Evolutionary conservation across 2,329 filamentous ascomycete genomes (phyloP).

Genomic region (Cordyceps farinosa): DNA sequence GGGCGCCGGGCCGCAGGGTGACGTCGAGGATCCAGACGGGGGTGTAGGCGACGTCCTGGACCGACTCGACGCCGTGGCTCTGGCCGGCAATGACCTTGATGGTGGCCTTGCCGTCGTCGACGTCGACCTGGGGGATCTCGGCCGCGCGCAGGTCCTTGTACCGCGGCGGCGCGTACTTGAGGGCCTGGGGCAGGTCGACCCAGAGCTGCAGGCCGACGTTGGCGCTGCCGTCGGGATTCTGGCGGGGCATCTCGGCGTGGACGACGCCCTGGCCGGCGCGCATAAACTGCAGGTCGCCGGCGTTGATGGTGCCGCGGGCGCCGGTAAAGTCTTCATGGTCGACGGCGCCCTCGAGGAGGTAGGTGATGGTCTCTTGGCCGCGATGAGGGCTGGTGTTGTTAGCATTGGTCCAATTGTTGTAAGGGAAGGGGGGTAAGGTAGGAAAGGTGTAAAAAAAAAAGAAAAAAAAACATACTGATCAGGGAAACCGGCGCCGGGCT

Average conservation of each 20-base stretch:
- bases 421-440: not conserved
- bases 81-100: conserved; percentile 91
- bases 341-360: conserved; percentile 78
- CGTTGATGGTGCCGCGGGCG: conserved; percentile 74
- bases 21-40: conserved; percentile 96
- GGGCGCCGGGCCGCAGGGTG: conserved; percentile 73
- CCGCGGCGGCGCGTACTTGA: conserved; percentile 86
- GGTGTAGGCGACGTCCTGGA: conserved; percentile 90
- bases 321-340: conserved; percentile 93
- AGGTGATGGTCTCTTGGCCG: conserved; percentile 85
- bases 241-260: conserved; percentile 90
- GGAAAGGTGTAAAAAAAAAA: not conserved
- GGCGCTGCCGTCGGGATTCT: conserved; percentile 68
- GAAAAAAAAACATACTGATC: conserved; percentile 56
- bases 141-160: conserved; percentile 78
- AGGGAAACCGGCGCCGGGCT: conserved; percentile 80
- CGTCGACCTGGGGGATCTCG: conserved; percentile 74
- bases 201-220: conserved; percentile 92
- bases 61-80: conserved; percentile 77
- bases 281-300: conserved; percentile 98
- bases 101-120: conserved; percentile 68
- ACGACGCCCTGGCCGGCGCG: conserved; percentile 88
- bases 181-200: conserved; percentile 79
- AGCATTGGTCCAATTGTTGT: not conserved
- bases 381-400: conserved; percentile 49